Evolutionary conservation across 805 yeast species (phyloP).

Genomic region (Kuraishia capsulata): DNA sequence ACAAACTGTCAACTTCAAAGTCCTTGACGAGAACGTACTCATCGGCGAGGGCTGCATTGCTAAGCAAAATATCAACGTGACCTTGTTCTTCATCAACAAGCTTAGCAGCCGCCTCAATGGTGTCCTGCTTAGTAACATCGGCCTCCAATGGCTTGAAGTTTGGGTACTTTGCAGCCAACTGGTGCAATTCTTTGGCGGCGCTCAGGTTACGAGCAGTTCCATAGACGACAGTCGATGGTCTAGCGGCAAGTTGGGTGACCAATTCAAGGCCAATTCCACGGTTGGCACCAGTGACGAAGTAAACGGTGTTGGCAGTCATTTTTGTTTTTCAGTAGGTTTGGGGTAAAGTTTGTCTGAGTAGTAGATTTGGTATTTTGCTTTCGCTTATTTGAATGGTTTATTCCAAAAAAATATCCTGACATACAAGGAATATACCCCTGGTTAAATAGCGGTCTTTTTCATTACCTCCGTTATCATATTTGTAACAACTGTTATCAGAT

Average conservation of each 20-base stretch:
- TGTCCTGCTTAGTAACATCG: not conserved
- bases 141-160: not conserved
- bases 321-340: not conserved
- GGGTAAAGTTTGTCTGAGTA: not conserved
- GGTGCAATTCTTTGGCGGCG: not conserved
- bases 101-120: not conserved
- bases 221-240: not conserved
- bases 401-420: too few species aligned
- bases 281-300: slow-evolving; percentile 2
- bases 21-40: not conserved
- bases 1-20: not conserved
- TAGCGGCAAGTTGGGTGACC: not conserved
- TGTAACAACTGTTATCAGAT: too few species aligned
- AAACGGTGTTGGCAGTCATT: slow-evolving; percentile 1
- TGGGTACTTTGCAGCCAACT: not conserved
- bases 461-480: too few species aligned
- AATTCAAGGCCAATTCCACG: slow-evolving; percentile 3
- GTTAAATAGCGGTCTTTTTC: too few species aligned
- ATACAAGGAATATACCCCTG: too few species aligned
- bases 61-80: not conserved
- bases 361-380: not conserved
- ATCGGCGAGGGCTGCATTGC: slow-evolving; percentile 1
- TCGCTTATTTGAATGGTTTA: too few species aligned
- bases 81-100: not conserved
- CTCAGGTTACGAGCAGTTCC: slow-evolving; percentile 1